phyloP scores from a whole-genome alignment of 2,329 filamentous ascomycete species.

The Alternaria brassicae region DNA sequence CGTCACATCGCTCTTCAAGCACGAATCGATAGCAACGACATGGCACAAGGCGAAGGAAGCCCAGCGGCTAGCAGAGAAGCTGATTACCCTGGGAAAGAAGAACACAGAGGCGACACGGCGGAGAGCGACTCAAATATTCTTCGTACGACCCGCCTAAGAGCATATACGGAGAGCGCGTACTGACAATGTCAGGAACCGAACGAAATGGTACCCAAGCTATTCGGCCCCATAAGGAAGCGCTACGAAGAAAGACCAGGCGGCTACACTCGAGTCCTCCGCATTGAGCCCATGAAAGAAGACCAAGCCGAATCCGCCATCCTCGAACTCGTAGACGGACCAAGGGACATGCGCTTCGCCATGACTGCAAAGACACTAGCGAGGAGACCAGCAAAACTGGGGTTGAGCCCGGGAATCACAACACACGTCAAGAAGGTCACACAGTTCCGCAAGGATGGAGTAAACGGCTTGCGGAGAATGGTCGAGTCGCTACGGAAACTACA shows the following conservation, averaged over 20 bases:
- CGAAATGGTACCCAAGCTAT: slow-evolving; percentile 81
- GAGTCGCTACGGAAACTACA: slow-evolving; percentile 45
- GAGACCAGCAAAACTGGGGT: slow-evolving; percentile 59
- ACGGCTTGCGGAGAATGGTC: slow-evolving; percentile 70
- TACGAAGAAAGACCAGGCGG: slow-evolving; percentile 83
- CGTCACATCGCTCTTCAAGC: slow-evolving; percentile 90
- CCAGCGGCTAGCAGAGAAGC: slow-evolving; percentile 89
- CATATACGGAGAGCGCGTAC: slow-evolving; percentile 16
- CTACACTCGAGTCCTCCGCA: slow-evolving; percentile 92
- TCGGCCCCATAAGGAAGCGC: slow-evolving; percentile 79
- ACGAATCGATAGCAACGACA: slow-evolving; percentile 94
- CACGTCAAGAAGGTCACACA: slow-evolving; percentile 86
- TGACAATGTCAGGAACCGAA: slow-evolving; percentile 66
- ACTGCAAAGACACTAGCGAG: slow-evolving; percentile 84
- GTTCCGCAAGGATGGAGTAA: slow-evolving; percentile 71
- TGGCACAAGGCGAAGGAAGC: slow-evolving; percentile 98
- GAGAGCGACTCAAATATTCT: slow-evolving; percentile 82
- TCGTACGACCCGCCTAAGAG: slow-evolving; percentile 66
- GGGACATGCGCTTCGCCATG: slow-evolving; percentile 93
- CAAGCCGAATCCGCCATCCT: slow-evolving; percentile 90
- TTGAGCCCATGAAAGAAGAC: slow-evolving; percentile 86
- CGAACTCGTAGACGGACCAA: slow-evolving; percentile 91
- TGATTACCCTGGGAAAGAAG: slow-evolving; percentile 92
- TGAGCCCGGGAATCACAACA: slow-evolving; percentile 74
- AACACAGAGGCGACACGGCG: slow-evolving; percentile 82